Evolutionary conservation across 257 asterid genomes (phyloP).

Genomic region (Jacaranda mimosifolia): DNA sequence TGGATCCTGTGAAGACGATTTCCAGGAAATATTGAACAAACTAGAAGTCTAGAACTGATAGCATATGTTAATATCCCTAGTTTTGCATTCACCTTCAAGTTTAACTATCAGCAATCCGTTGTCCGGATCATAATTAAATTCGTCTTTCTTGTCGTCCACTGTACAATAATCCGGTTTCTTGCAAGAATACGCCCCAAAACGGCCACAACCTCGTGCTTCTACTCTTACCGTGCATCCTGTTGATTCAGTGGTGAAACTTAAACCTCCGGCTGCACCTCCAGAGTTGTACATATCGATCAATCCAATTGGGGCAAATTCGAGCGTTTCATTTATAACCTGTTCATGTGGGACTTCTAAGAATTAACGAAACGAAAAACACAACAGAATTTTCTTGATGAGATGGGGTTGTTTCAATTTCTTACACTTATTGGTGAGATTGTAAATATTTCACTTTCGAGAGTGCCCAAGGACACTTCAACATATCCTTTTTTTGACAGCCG

Average conservation of each 20-base stretch:
- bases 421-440: slow-evolving; percentile 57
- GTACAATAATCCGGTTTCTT: slow-evolving; percentile 50
- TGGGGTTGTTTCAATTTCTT: slow-evolving; percentile 13
- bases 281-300: slow-evolving; percentile 65
- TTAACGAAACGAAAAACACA: neutral
- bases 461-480: slow-evolving; percentile 42
- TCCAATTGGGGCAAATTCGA: slow-evolving; percentile 56
- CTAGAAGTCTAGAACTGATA: too few relatives aligned
- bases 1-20: neutral
- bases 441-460: slow-evolving; percentile 50
- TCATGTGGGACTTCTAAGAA: slow-evolving; percentile 6
- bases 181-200: slow-evolving; percentile 62
- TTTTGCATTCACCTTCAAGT: slow-evolving; percentile 52
- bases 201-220: slow-evolving; percentile 56
- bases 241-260: slow-evolving; percentile 16
- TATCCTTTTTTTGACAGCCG: slow-evolving; percentile 43
- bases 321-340: slow-evolving; percentile 39
- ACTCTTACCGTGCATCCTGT: slow-evolving; percentile 30
- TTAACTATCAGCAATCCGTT: slow-evolving; percentile 47
- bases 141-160: slow-evolving; percentile 42
- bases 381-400: neutral
- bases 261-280: slow-evolving; percentile 55
- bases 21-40: neutral
- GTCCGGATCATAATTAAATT: slow-evolving; percentile 38
- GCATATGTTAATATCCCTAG: slow-evolving; percentile 34